phyloP scores from a whole-genome alignment of 441 rosid genomes.

The Bocquillonia castaneifolia region DNA sequence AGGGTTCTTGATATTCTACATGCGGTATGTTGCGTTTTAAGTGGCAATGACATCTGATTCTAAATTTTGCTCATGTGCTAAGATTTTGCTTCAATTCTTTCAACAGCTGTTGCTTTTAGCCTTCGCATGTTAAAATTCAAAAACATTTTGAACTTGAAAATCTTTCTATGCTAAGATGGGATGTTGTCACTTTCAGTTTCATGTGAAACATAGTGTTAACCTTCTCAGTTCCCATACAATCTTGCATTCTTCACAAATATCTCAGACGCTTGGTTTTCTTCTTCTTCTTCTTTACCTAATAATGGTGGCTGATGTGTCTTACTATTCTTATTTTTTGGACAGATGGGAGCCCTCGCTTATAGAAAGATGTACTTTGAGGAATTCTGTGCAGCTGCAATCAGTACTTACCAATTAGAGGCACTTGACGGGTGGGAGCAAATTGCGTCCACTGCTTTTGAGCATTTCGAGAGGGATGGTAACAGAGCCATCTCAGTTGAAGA shows the following conservation, averaged over 20 bases:
- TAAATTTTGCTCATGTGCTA: not conserved
- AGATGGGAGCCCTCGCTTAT: conserved; percentile 80
- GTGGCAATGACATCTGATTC: not conserved
- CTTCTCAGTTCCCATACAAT: no score
- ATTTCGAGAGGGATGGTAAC: conserved; percentile 82
- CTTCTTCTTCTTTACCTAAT: not conserved
- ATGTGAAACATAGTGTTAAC: no score
- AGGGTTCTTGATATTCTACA: conserved; percentile 66
- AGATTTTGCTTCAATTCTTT: not conserved
- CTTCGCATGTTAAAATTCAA: not conserved
- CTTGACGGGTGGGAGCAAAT: conserved; percentile 84
- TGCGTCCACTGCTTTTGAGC: conserved; percentile 62
- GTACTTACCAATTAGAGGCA: conserved; percentile 79
- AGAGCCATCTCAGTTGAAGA: conserved; percentile 74
- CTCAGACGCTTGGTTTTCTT: not conserved
- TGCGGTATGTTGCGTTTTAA: conserved; percentile 34
- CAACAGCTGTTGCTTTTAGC: not conserved
- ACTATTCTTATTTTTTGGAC: conserved; percentile 10
- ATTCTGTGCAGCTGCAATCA: conserved; percentile 85
- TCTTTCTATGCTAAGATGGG: not conserved
- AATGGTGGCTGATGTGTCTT: not conserved
- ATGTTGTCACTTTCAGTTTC: no score
- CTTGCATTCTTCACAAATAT: not conserved
- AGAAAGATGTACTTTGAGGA: conserved; percentile 86
- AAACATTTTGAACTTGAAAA: not conserved